Percentiles rank a stretch among this genome's conserved stretches.
Conservation (phyloP, 768 basidiomycete genomes). For the Suillus decipiens region DNA sequence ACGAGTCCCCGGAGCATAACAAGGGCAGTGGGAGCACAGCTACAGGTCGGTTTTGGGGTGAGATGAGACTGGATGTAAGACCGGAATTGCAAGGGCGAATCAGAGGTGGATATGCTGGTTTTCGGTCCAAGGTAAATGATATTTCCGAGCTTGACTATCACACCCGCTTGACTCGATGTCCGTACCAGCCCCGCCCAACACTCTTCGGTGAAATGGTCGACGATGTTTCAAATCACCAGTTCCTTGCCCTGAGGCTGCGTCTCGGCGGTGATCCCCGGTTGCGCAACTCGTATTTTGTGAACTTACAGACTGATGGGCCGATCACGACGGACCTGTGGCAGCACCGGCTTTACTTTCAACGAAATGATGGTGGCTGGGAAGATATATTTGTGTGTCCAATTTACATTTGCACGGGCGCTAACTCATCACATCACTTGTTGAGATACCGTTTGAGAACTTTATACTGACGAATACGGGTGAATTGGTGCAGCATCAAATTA, state of each 20-base stretch:
- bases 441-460: slow-evolving; percentile 84
- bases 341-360: slow-evolving; percentile 81
- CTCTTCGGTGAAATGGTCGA: slow-evolving; percentile 86
- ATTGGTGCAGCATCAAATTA: slow-evolving; percentile 66
- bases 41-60: slow-evolving; percentile 77
- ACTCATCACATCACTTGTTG: slow-evolving; percentile 16
- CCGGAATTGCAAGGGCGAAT: slow-evolving; percentile 67
- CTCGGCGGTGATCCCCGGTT: slow-evolving; percentile 76
- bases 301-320: slow-evolving; percentile 86
- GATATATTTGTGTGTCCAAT: slow-evolving; percentile 66
- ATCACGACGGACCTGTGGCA: slow-evolving; percentile 91
- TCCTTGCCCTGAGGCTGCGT: slow-evolving; percentile 78
- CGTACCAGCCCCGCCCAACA: slow-evolving; percentile 68
- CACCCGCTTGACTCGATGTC: neutral
- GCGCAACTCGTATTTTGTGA: slow-evolving; percentile 87
- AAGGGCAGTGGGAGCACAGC: slow-evolving; percentile 47
- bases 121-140: slow-evolving; percentile 71
- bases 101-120: slow-evolving; percentile 87
- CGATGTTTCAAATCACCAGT: slow-evolving; percentile 81
- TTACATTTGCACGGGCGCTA: slow-evolving; percentile 11
- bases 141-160: neutral
- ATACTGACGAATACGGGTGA: slow-evolving; percentile 75
- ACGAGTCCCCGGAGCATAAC: slow-evolving; percentile 50
- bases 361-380: slow-evolving; percentile 72
- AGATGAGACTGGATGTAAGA: slow-evolving; percentile 71